Percentiles rank a stretch among this genome's conserved stretches.
Evolutionary conservation across 495 filamentous ascomycete genomes (phyloP).

Genomic region (Lichina pygmaea): DNA sequence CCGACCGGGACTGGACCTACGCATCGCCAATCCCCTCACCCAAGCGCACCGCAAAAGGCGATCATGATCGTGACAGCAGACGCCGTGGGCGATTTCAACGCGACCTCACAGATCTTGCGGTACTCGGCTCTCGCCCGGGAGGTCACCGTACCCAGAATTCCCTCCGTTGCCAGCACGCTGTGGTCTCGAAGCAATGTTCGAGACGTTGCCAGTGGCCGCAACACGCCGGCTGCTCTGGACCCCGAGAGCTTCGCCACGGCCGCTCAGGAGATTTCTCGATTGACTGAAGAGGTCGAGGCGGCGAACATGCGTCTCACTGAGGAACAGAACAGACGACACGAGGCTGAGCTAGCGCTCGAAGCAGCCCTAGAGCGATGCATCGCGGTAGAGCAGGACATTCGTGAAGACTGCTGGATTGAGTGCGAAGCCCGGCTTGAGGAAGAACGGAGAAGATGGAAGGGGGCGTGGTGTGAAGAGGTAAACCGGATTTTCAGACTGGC

Average conservation of each 20-base stretch:
- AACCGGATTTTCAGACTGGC: neutral
- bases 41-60: slow-evolving; percentile 42
- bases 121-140: slow-evolving; percentile 87
- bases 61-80: slow-evolving; percentile 96
- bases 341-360: slow-evolving; percentile 10
- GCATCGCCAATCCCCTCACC: slow-evolving; percentile 12
- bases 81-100: slow-evolving; percentile 81
- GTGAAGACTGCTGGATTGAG: slow-evolving; percentile 72
- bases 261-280: slow-evolving; percentile 40
- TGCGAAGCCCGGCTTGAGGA: slow-evolving; percentile 53
- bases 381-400: slow-evolving; percentile 55
- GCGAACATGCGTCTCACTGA: slow-evolving; percentile 28
- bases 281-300: slow-evolving; percentile 47
- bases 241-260: slow-evolving; percentile 52
- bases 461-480: slow-evolving; percentile 36
- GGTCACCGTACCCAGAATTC: slow-evolving; percentile 72
- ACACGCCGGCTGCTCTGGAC: slow-evolving; percentile 21
- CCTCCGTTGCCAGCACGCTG: slow-evolving; percentile 41
- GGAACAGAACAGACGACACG: slow-evolving; percentile 25
- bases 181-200: slow-evolving; percentile 18
- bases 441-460: slow-evolving; percentile 53
- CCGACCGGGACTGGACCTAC: slow-evolving; percentile 16
- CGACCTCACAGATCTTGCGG: slow-evolving; percentile 82
- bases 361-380: slow-evolving; percentile 35
- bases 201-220: slow-evolving; percentile 18